Percentiles rank a stretch among this genome's conserved stretches.
phyloP scores from a whole-genome alignment of 495 filamentous ascomycete species.

The Hyphodiscus hymeniophilus region DNA sequence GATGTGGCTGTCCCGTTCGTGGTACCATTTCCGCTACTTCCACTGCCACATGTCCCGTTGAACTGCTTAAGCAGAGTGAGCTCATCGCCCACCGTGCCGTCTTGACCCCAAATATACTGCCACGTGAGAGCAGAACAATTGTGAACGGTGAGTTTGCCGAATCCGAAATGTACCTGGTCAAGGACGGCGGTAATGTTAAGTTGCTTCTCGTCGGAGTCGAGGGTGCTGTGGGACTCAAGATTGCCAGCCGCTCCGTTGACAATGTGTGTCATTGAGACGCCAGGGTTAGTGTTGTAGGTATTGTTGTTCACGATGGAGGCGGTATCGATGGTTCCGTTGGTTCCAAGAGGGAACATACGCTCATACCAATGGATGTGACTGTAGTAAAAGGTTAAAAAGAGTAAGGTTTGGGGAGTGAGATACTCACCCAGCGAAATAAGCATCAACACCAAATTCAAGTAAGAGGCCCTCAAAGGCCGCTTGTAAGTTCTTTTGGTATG shows the following conservation, averaged over 20 bases:
- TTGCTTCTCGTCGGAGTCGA: slow-evolving; percentile 23
- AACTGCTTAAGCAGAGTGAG: slow-evolving; percentile 33
- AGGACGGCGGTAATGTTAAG: slow-evolving; percentile 39
- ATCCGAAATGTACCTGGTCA: slow-evolving; percentile 39
- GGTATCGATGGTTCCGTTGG: slow-evolving; percentile 25
- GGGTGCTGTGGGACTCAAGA: slow-evolving; percentile 27
- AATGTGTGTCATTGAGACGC: slow-evolving; percentile 28
- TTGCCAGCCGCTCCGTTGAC: slow-evolving; percentile 29
- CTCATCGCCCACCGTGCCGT: slow-evolving; percentile 34
- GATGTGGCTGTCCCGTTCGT: not conserved
- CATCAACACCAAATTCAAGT: slow-evolving; percentile 40
- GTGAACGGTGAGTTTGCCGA: slow-evolving; percentile 38
- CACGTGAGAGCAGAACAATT: slow-evolving; percentile 35
- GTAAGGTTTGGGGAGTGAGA: not conserved
- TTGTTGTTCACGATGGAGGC: slow-evolving; percentile 28
- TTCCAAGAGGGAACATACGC: slow-evolving; percentile 30
- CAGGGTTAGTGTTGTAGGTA: slow-evolving; percentile 30
- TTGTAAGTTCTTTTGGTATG: slow-evolving; percentile 27
- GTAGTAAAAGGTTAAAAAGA: not conserved
- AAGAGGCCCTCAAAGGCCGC: slow-evolving; percentile 37
- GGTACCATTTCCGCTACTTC: not conserved
- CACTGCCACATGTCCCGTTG: too few species aligned
- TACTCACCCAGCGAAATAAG: slow-evolving; percentile 35
- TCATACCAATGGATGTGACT: slow-evolving; percentile 31
- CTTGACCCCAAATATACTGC: slow-evolving; percentile 37